Evolutionary conservation across 768 basidiomycete genomes (phyloP).

Genomic region (Asterophora lycoperdoides): DNA sequence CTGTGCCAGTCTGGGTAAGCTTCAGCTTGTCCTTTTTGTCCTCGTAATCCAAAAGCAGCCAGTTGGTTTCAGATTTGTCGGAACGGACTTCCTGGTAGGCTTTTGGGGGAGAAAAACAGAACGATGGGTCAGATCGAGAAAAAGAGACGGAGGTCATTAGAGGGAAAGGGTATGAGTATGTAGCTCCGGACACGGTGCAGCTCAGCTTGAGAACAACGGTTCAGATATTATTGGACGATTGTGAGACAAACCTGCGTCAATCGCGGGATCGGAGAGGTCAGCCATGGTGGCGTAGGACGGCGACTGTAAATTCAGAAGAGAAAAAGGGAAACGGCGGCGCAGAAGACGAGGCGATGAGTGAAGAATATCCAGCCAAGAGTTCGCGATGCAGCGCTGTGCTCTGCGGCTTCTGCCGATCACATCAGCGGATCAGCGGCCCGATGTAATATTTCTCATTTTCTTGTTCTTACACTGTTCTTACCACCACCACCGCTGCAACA

Average conservation of each 20-base stretch:
- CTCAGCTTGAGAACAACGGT: neutral
- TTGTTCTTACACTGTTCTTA: too few species aligned
- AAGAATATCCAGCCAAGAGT: conserved; percentile 1
- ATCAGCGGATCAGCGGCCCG: conserved; percentile 9
- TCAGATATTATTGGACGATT: neutral
- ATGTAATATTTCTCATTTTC: conserved; percentile 8
- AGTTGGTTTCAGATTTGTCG: conserved; percentile 84
- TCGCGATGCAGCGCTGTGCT: conserved; percentile 1
- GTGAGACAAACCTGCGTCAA: conserved; percentile 56
- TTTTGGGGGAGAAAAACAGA: conserved; percentile 23
- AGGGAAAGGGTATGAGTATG: conserved; percentile 1
- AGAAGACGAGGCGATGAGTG: neutral
- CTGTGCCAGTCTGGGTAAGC: conserved; percentile 75
- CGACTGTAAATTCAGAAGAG: neutral
- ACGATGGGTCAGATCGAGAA: conserved; percentile 22
- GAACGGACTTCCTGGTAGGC: conserved; percentile 86
- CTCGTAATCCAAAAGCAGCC: conserved; percentile 89
- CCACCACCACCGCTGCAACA: conserved; percentile 13
- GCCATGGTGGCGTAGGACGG: conserved; percentile 48
- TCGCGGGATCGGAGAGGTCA: conserved; percentile 70
- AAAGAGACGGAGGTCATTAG: conserved; percentile 6
- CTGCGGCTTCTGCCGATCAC: conserved; percentile 24
- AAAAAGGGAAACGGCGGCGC: conserved; percentile 1
- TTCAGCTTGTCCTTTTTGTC: conserved; percentile 79
- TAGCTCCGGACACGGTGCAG: neutral